Conservation (phyloP, 225 moss, liverwort and hornwort genomes). For the Rhytidiadelphus loreus region DNA sequence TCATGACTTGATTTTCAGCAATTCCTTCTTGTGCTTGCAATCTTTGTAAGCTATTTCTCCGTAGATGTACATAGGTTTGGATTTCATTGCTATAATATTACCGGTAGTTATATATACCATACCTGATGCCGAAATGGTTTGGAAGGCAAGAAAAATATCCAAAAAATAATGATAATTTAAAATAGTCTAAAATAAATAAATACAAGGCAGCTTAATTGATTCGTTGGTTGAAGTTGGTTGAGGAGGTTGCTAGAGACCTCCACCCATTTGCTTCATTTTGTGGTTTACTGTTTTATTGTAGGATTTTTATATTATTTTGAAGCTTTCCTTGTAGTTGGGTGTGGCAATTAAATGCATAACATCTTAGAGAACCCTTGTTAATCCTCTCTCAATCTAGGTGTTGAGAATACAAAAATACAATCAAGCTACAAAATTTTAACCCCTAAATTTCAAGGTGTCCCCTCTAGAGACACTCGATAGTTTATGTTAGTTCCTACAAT, state of each 20-base stretch:
- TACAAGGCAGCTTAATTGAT: neutral
- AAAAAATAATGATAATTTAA: too few relatives aligned
- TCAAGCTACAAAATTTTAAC: neutral
- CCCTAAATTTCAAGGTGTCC: neutral
- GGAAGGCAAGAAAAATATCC: neutral
- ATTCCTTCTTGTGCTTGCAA: neutral
- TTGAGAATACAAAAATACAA: neutral
- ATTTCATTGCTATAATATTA: neutral
- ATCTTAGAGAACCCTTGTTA: neutral
- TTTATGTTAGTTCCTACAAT: neutral
- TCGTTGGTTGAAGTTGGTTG: neutral
- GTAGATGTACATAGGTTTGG: neutral
- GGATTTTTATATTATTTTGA: too few relatives aligned
- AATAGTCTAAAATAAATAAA: neutral
- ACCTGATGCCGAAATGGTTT: neutral
- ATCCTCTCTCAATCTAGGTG: neutral
- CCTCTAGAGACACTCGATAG: neutral
- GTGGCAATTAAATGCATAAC: neutral
- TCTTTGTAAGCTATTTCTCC: neutral
- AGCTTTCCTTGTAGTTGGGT: neutral
- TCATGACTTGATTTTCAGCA: neutral
- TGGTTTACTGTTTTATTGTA: too few relatives aligned
- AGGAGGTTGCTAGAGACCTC: too few relatives aligned
- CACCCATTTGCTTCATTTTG: too few relatives aligned
- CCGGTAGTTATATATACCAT: neutral